Percentiles rank a stretch among this genome's conserved stretches.
Evolutionary conservation across 257 asterid species (phyloP).

Genomic region (Marsdenia floribunda): DNA sequence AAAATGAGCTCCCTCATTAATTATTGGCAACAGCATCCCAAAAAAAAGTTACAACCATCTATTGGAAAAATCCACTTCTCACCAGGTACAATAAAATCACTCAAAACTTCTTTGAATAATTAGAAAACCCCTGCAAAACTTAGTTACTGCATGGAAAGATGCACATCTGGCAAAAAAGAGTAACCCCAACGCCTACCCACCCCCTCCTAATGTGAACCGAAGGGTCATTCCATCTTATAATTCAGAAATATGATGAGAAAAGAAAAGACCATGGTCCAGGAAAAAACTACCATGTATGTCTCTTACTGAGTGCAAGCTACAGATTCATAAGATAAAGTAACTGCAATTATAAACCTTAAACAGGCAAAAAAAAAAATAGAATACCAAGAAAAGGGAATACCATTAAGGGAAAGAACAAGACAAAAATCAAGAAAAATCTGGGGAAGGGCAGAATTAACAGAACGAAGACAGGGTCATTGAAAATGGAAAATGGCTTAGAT

Average conservation of each 20-base stretch:
- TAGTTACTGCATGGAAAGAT: no score
- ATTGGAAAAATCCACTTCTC: neutral
- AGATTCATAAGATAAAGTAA: neutral
- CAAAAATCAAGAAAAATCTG: neutral
- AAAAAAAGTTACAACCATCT: neutral
- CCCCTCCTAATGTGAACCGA: neutral
- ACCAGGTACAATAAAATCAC: neutral
- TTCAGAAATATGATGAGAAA: neutral
- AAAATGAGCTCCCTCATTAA: neutral
- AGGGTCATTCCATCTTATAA: neutral
- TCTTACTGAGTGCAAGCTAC: neutral
- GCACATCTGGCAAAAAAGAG: no score
- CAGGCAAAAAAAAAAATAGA: neutral
- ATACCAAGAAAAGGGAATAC: neutral
- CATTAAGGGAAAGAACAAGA: neutral
- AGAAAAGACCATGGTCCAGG: neutral
- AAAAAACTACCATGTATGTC: neutral
- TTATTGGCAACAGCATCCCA: neutral
- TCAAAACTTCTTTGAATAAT: neutral
- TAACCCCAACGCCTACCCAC: no score
- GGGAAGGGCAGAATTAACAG: neutral
- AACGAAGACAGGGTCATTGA: neutral
- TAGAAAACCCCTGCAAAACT: no score
- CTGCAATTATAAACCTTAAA: neutral
- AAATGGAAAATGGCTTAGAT: neutral